Conservation (phyloP, 345 rosid species). For the Clarkia xantiana region DNA sequence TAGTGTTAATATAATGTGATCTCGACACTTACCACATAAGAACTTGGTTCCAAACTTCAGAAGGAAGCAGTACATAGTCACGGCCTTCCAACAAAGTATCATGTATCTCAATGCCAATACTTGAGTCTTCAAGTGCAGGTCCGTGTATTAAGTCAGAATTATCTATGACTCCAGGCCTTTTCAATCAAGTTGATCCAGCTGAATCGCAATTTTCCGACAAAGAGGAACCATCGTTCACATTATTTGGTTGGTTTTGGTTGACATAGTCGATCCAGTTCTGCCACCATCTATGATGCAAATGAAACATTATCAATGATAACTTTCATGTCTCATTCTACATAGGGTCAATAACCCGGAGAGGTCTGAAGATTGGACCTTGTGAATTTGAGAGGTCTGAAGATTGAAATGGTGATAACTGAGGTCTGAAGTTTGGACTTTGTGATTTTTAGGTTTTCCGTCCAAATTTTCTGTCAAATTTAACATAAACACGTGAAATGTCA, state of each 20-base stretch:
- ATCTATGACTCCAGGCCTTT: slow-evolving; percentile 77
- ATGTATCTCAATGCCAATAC: slow-evolving; percentile 37
- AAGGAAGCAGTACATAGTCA: slow-evolving; percentile 88
- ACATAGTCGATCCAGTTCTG: slow-evolving; percentile 93
- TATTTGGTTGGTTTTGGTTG: slow-evolving; percentile 61
- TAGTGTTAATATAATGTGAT: neutral
- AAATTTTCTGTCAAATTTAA: too few species aligned
- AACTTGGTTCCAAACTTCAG: slow-evolving; percentile 80
- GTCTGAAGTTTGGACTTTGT: too few species aligned
- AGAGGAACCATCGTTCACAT: slow-evolving; percentile 41
- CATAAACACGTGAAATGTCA: too few species aligned
- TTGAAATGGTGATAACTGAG: too few species aligned
- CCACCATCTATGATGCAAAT: slow-evolving; percentile 61
- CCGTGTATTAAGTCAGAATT: slow-evolving; percentile 72
- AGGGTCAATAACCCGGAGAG: too few species aligned
- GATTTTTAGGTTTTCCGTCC: too few species aligned
- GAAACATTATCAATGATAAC: neutral
- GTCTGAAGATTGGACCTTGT: too few species aligned
- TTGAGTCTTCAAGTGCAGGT: slow-evolving; percentile 35
- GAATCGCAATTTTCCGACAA: slow-evolving; percentile 51
- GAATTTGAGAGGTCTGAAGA: too few species aligned
- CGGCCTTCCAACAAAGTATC: slow-evolving; percentile 93
- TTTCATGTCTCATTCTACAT: too few species aligned
- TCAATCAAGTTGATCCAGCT: slow-evolving; percentile 30
- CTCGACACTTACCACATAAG: slow-evolving; percentile 55